Percentiles rank a stretch among this genome's conserved stretches.
Evolutionary conservation across 352 stramenopile species (phyloP).

Genomic region (Globisporangium rhizosaccharum): DNA sequence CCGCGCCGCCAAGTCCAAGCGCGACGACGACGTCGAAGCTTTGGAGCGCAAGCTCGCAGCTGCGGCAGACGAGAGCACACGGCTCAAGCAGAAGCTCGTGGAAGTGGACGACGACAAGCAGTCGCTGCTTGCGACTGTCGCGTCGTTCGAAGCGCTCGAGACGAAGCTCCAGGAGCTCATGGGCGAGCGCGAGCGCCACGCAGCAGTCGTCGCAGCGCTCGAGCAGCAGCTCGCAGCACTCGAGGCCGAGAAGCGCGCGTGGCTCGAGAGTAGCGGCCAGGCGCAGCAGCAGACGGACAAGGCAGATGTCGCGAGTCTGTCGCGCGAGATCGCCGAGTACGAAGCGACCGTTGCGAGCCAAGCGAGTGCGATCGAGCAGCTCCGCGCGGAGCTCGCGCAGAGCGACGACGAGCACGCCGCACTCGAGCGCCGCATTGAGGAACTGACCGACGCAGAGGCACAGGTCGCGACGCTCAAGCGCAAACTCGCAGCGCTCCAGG

Average conservation of each 20-base stretch:
- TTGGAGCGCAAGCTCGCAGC: constrained; percentile 28
- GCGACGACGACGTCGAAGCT: constrained; percentile 21
- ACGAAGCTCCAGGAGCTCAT: constrained; percentile 10
- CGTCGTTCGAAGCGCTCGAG: constrained; percentile 5
- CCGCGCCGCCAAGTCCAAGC: constrained; percentile 27
- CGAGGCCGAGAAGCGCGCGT: constrained; percentile 16
- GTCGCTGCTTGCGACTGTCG: constrained; percentile 5
- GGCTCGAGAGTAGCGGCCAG: constrained; percentile 19
- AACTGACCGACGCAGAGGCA: constrained; percentile 13
- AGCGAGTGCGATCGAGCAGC: constrained; percentile 13
- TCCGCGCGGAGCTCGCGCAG: constrained; percentile 6
- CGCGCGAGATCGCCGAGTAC: constrained; percentile 11
- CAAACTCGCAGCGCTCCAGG: constrained; percentile 2
- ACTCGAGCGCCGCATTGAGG: constrained; percentile 12
- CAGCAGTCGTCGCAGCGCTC: not conserved
- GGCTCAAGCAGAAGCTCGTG: constrained; percentile 17
- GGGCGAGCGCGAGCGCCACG: constrained; percentile 5
- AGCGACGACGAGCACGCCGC: constrained; percentile 12
- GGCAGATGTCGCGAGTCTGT: constrained; percentile 11
- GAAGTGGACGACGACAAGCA: constrained; percentile 21
- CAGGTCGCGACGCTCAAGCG: constrained; percentile 9
- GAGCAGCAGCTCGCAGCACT: not conserved
- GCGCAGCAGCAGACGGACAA: constrained; percentile 17
- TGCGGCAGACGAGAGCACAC: constrained; percentile 24
- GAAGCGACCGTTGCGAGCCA: constrained; percentile 15